These are phyloP conservation scores for Petrea volubilis DNA, from an alignment of 257 asterid genomes.

Conservation along the genomic window DNA sequence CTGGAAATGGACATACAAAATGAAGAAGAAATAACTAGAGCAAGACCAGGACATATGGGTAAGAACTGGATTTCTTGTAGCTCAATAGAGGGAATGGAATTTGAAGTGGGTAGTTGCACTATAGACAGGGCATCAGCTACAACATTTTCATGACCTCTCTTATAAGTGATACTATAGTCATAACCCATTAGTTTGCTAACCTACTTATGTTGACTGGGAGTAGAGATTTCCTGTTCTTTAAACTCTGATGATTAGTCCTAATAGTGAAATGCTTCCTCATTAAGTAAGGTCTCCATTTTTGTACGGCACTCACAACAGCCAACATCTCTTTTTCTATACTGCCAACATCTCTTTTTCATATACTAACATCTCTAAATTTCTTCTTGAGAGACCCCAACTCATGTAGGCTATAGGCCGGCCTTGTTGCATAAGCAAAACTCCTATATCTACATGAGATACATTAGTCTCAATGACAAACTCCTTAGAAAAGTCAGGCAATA, in stretches of 20 bases:
- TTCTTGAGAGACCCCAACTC: background rate
- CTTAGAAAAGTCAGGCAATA: background rate
- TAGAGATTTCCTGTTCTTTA: background rate
- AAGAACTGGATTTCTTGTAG: too few relatives aligned
- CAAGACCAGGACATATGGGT: too few relatives aligned
- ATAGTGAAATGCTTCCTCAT: background rate
- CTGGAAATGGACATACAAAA: too few relatives aligned
- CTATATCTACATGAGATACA: background rate
- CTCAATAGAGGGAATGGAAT: background rate
- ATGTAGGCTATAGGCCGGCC: background rate
- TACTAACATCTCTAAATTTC: background rate
- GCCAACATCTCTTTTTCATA: background rate
- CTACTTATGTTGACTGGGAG: background rate
- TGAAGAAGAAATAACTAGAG: too few relatives aligned
- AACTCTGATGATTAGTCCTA: background rate
- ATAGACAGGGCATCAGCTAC: background rate
- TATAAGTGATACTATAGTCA: background rate
- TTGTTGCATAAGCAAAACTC: background rate
- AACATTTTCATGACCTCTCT: background rate
- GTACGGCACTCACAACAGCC: background rate
- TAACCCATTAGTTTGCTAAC: background rate
- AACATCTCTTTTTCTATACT: too few relatives aligned
- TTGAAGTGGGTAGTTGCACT: background rate
- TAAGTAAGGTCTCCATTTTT: background rate
- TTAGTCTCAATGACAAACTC: background rate